Percentiles rank a stretch among this genome's conserved stretches.
These are phyloP conservation scores for Pseudevernia furfuracea DNA, from an alignment of 495 filamentous ascomycete species.

Conservation along the genomic window DNA sequence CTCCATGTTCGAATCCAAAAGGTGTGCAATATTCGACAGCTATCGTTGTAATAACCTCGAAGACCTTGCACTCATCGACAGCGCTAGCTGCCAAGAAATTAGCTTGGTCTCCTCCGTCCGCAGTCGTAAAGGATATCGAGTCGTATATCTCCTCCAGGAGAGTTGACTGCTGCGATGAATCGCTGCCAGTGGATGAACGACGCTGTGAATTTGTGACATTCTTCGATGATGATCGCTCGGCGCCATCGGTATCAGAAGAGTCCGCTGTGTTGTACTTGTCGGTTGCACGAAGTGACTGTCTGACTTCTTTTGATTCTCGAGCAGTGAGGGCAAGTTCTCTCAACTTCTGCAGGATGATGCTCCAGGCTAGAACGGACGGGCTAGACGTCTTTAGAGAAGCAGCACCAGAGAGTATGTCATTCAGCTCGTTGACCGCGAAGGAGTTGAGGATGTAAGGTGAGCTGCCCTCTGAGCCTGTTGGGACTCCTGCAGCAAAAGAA, in stretches of 20 bases:
- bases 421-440: slow-evolving; percentile 55
- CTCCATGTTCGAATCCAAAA: slow-evolving; percentile 39
- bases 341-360: slow-evolving; percentile 62
- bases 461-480: slow-evolving; percentile 30
- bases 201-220: slow-evolving; percentile 11
- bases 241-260: slow-evolving; percentile 26
- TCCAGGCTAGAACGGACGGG: slow-evolving; percentile 70
- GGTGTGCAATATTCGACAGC: slow-evolving; percentile 42
- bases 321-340: slow-evolving; percentile 50
- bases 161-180: slow-evolving; percentile 38
- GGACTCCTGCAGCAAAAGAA: slow-evolving; percentile 25
- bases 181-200: slow-evolving; percentile 26
- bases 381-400: slow-evolving; percentile 48
- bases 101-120: slow-evolving; percentile 41
- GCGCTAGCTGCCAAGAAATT: slow-evolving; percentile 43
- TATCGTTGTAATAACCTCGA: slow-evolving; percentile 55
- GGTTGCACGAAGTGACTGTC: slow-evolving; percentile 55
- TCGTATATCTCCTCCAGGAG: slow-evolving; percentile 48
- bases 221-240: slow-evolving; percentile 21
- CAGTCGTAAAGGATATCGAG: slow-evolving; percentile 34
- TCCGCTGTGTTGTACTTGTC: slow-evolving; percentile 32
- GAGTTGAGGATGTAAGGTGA: slow-evolving; percentile 56
- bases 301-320: slow-evolving; percentile 51
- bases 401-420: slow-evolving; percentile 48
- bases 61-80: slow-evolving; percentile 48